phyloP scores from a whole-genome alignment of 2,329 filamentous ascomycete species.

The Alternaria solani region DNA sequence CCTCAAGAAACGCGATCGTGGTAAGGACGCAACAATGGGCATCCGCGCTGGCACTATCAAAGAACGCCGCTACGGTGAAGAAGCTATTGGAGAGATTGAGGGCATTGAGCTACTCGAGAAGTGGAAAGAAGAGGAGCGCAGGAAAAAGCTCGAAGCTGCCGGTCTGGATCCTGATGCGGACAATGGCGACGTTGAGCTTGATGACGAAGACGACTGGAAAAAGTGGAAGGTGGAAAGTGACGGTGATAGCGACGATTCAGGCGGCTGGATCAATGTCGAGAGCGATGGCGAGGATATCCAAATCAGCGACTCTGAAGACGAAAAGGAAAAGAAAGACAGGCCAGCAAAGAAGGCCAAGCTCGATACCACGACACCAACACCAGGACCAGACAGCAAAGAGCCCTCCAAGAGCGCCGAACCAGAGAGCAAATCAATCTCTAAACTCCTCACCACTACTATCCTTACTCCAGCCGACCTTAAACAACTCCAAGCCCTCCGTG shows the following conservation, averaged over 20 bases:
- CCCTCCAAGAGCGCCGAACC: conserved; percentile 46
- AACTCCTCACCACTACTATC: conserved; percentile 89
- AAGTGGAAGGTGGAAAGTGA: conserved; percentile 69
- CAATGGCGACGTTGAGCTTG: conserved; percentile 67
- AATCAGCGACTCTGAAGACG: conserved; percentile 77
- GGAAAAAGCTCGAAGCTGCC: conserved; percentile 73
- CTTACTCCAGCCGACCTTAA: conserved; percentile 95
- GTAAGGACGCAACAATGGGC: conserved; percentile 87
- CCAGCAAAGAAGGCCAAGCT: conserved; percentile 71
- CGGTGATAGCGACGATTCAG: conserved; percentile 72
- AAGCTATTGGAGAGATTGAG: conserved; percentile 84
- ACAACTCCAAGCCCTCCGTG: conserved; percentile 88
- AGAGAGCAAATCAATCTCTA: conserved; percentile 56
- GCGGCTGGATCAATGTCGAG: conserved; percentile 91
- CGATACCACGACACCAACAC: conserved; percentile 51
- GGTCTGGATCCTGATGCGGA: conserved; percentile 69
- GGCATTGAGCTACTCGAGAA: conserved; percentile 89
- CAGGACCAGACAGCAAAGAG: conserved; percentile 53
- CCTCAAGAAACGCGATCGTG: conserved; percentile 86
- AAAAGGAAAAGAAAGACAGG: conserved; percentile 60
- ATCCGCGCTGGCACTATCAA: conserved; percentile 78
- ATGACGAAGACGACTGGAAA: conserved; percentile 64
- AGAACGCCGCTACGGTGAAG: conserved; percentile 82
- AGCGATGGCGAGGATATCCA: conserved; percentile 80
- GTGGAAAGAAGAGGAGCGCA: conserved; percentile 91